Conservation (phyloP, 2,329 filamentous ascomycete species). For the Arachnomyces sp. region DNA sequence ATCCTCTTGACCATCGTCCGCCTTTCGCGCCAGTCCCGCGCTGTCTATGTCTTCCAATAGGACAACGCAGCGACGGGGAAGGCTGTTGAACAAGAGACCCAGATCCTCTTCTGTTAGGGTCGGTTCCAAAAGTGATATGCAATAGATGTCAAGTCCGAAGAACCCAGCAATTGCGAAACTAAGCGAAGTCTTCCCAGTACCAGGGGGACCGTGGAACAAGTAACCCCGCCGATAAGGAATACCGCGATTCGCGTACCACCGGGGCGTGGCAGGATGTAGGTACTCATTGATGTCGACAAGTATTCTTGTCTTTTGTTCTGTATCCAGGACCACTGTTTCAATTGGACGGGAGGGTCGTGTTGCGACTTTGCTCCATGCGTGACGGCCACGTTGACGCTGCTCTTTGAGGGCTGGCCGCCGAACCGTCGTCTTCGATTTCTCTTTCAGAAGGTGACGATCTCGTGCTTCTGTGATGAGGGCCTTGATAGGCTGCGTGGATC, state of each 20-base stretch:
- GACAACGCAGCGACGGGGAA: slow-evolving; percentile 57
- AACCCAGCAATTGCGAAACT: slow-evolving; percentile 58
- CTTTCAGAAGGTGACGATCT: slow-evolving; percentile 34
- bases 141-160: slow-evolving; percentile 59
- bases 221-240: slow-evolving; percentile 72
- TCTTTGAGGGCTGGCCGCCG: slow-evolving; percentile 38
- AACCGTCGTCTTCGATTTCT: slow-evolving; percentile 38
- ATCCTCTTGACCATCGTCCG: not conserved
- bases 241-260: slow-evolving; percentile 28
- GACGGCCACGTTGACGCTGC: slow-evolving; percentile 10
- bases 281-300: slow-evolving; percentile 70
- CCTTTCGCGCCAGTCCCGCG: slow-evolving; percentile 43
- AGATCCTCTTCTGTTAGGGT: slow-evolving; percentile 56
- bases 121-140: slow-evolving; percentile 55
- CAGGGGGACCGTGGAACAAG: slow-evolving; percentile 66
- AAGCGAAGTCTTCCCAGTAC: slow-evolving; percentile 65
- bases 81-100: slow-evolving; percentile 48
- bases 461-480: slow-evolving; percentile 38
- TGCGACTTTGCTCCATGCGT: slow-evolving; percentile 14
- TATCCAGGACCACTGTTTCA: slow-evolving; percentile 65
- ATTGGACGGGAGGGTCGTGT: slow-evolving; percentile 49
- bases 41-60: slow-evolving; percentile 63
- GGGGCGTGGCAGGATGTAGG: slow-evolving; percentile 49
- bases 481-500: slow-evolving; percentile 42
- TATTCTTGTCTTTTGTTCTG: slow-evolving; percentile 56